A percentile compares a stretch with the other conserved stretches of the same genome.
phyloP scores from a whole-genome alignment of 1,284 basidiomycete genomes.

The Fomitopsis betulina region DNA sequence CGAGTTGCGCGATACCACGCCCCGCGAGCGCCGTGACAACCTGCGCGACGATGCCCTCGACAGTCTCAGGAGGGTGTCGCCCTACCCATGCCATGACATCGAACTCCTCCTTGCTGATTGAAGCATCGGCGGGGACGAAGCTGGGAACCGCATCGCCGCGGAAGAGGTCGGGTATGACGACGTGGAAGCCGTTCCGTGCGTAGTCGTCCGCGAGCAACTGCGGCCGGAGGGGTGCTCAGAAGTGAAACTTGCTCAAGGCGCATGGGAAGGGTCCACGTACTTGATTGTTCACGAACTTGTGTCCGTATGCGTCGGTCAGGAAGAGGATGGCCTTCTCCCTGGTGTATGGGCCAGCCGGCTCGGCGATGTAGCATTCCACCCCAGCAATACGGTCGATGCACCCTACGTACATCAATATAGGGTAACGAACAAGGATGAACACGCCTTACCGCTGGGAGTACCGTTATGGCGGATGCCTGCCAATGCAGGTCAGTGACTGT shows the following conservation, averaged over 20 bases:
- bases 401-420: slow-evolving; percentile 14
- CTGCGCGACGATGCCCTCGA: slow-evolving; percentile 36
- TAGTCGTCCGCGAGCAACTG: slow-evolving; percentile 70
- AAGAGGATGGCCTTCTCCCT: slow-evolving; percentile 51
- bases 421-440: no score
- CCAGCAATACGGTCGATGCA: slow-evolving; percentile 40
- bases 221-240: slow-evolving; percentile 5
- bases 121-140: slow-evolving; percentile 22
- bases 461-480: not conserved
- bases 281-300: slow-evolving; percentile 39
- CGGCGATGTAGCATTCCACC: slow-evolving; percentile 44
- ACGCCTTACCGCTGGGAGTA: not conserved
- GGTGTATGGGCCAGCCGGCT: slow-evolving; percentile 33
- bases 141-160: slow-evolving; percentile 50
- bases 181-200: slow-evolving; percentile 71
- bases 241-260: not conserved
- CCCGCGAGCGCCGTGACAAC: slow-evolving; percentile 54
- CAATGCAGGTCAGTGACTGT: not conserved
- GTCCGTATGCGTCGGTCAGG: slow-evolving; percentile 48
- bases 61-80: slow-evolving; percentile 37
- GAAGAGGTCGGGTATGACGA: slow-evolving; percentile 54
- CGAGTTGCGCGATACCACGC: slow-evolving; percentile 54
- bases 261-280: slow-evolving; percentile 19
- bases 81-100: slow-evolving; percentile 46
- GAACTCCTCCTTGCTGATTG: slow-evolving; percentile 28